Conservation (phyloP, 345 rosid genomes). For the Eucalyptus curtisii region DNA sequence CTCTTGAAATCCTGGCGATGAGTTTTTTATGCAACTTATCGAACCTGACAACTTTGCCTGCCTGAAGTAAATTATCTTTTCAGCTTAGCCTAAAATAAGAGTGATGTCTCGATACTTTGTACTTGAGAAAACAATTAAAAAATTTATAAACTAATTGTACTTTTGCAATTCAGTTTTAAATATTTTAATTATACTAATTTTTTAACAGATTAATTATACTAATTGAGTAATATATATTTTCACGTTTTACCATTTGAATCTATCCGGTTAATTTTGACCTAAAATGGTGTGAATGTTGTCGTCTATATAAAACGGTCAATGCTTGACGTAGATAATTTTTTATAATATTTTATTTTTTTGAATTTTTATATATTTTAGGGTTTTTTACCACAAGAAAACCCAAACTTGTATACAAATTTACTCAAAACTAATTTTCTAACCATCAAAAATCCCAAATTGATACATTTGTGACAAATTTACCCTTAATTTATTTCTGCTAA, state of each 20-base stretch:
- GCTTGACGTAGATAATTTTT: rapidly evolving
- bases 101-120: not conserved
- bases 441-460: rapidly evolving
- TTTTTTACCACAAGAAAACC: rapidly evolving
- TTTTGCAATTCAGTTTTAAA: no score
- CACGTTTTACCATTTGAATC: rapidly evolving
- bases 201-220: no score
- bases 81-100: not conserved
- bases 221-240: no score
- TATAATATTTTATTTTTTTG: no score
- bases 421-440: no score
- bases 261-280: rapidly evolving
- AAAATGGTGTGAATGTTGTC: rapidly evolving
- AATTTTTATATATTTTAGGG: no score
- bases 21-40: not conserved
- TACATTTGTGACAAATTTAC: no score
- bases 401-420: no score
- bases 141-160: rapidly evolving
- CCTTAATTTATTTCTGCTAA: rapidly evolving
- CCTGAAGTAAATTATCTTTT: not conserved
- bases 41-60: not conserved
- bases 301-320: rapidly evolving
- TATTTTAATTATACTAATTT: no score
- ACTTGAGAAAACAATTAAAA: not conserved
- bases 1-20: not conserved